Base-by-base conservation (phyloP, 805 yeast genomes). In the Cyberlindnera euphorbiiphila region DNA sequence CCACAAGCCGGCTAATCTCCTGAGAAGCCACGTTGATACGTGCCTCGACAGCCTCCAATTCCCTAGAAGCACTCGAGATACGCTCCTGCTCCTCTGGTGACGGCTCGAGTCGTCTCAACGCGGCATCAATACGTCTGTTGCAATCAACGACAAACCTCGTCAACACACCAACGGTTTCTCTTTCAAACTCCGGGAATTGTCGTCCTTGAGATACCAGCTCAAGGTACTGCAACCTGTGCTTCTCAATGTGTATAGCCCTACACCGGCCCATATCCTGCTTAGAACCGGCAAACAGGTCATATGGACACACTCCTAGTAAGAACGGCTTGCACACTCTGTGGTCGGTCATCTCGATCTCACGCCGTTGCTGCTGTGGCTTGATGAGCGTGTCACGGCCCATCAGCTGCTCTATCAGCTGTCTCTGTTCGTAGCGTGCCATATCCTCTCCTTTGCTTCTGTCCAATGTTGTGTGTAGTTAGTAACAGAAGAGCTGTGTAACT, bases 251-350 rank as follows among this genome's bases (percentile, higher is more conserved):
- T 14, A 81, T 60, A 47, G 71, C 73, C 0, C 86, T 85, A 56
- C 98, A 89, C 42, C 71, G 70, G 2, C 96, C 96, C 45, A 85
- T 61, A 54, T 83, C 85, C 53, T 82, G 83, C 57, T 87, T 88
- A 10, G 96, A 85, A 6, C 86, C 85, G 10, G 71, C 70, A 53
- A 89, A 85, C 32, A 88, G 58, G 46, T 88, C 96, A 57, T 84
- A 81, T 0, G 95, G 91, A 50, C 98, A 89, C 8, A 75, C 72
- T 0, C 93, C 96, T 12, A 86, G 85, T n/a, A 89, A 59, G 56
- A 80, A 89, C 14, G 84, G 68, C 56, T 83, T 84, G 61, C 98
- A 89, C 6, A 87, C 78, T 29, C 76, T 66, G 11, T 76, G 69
- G 36, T 78, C 81, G 24, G 62, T 60, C 34, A 81, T 57, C 36